phyloP scores from a whole-genome alignment of 768 basidiomycete genomes.

The Pleurotus sapidus region DNA sequence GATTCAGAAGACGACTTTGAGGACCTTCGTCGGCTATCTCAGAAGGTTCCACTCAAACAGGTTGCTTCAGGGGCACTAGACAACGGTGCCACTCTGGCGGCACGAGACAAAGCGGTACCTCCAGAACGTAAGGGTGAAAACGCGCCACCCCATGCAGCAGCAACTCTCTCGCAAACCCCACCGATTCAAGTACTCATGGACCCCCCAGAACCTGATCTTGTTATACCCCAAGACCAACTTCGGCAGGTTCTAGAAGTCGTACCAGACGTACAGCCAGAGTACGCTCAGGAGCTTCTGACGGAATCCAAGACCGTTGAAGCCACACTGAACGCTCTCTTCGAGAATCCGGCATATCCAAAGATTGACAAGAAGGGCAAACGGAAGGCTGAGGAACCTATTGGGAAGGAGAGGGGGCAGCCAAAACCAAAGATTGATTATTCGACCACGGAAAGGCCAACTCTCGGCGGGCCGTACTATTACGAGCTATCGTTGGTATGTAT shows the following conservation, averaged over 20 bases:
- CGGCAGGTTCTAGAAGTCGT: constrained; percentile 64
- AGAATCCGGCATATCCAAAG: constrained; percentile 59
- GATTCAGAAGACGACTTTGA: constrained; percentile 45
- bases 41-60: not conserved
- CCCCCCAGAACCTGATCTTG: constrained; percentile 16
- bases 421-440: constrained; percentile 55
- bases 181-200: not conserved
- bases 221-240: constrained; percentile 24
- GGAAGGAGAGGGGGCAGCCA: constrained; percentile 17
- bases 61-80: constrained; percentile 16
- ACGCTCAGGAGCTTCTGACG: constrained; percentile 48
- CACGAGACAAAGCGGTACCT: not conserved
- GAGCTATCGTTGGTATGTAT: constrained; percentile 49
- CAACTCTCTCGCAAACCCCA: constrained; percentile 1
- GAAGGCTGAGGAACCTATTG: constrained; percentile 28
- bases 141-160: not conserved
- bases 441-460: constrained; percentile 38
- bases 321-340: constrained; percentile 61
- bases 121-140: constrained; percentile 7
- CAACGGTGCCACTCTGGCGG: constrained; percentile 15
- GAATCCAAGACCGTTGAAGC: constrained; percentile 45
- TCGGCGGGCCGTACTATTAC: constrained; percentile 43
- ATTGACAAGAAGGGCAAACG: constrained; percentile 34
- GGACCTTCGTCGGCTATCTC: not conserved
- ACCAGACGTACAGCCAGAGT: constrained; percentile 63